Evolutionary conservation across 1,284 basidiomycete species (phyloP).

Genomic region (Ganoderma leucocontextum): DNA sequence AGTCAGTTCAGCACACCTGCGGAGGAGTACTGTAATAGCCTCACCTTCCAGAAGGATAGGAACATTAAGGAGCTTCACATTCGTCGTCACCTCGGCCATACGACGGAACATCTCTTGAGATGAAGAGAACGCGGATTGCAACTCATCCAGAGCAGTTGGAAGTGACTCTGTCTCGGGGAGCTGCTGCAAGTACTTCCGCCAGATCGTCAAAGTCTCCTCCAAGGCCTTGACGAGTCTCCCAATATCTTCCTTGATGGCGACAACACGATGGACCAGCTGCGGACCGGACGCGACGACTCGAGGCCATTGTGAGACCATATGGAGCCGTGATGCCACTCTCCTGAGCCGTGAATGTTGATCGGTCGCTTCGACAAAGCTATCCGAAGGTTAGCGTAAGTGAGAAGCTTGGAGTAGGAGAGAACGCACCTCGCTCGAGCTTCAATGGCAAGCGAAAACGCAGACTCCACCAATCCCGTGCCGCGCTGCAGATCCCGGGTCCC

Average conservation of each 20-base stretch:
- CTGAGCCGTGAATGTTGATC: slow-evolving; percentile 23
- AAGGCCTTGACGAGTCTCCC: slow-evolving; percentile 49
- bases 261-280: slow-evolving; percentile 41
- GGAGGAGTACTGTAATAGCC: neutral
- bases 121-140: slow-evolving; percentile 19
- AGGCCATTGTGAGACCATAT: slow-evolving; percentile 17
- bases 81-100: slow-evolving; percentile 38
- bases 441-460: slow-evolving; percentile 72
- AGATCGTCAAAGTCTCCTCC: slow-evolving; percentile 47
- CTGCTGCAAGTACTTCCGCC: slow-evolving; percentile 27
- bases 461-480: slow-evolving; percentile 84
- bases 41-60: slow-evolving; percentile 50
- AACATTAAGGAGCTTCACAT: slow-evolving; percentile 42
- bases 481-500: slow-evolving; percentile 87
- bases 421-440: slow-evolving; percentile 50
- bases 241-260: slow-evolving; percentile 44
- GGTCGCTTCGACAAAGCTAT: slow-evolving; percentile 31
- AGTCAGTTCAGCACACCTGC: neutral
- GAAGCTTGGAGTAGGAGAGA: neutral
- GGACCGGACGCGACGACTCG: slow-evolving; percentile 39
- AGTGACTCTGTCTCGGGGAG: slow-evolving; percentile 16
- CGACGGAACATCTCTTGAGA: slow-evolving; percentile 21
- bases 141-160: slow-evolving; percentile 19
- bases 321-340: slow-evolving; percentile 31
- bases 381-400: slow-evolving; percentile 30